These are phyloP conservation scores for Achlya hypogyna DNA, from an alignment of 352 stramenopile species.

Conservation along the genomic window DNA sequence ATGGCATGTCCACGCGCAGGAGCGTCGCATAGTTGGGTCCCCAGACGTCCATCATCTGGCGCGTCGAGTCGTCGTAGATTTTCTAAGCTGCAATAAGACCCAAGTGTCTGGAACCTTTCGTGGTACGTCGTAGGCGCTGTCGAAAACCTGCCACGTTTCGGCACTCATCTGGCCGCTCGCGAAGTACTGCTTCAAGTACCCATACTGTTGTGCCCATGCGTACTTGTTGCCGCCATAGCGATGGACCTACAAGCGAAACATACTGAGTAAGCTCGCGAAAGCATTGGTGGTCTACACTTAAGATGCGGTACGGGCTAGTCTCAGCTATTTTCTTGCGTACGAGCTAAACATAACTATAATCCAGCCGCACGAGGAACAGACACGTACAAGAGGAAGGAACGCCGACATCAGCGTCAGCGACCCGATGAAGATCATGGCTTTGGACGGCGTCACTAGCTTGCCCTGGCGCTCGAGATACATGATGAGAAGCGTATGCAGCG, in stretches of 20 bases:
- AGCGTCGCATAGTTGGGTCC: conserved; percentile 36
- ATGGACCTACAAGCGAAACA: conserved; percentile 30
- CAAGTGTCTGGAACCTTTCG: background rate
- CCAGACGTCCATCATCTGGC: conserved; percentile 57
- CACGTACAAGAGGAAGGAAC: conserved; percentile 22
- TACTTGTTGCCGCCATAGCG: conserved; percentile 37
- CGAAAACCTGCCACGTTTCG: conserved; percentile 40
- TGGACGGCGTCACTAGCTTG: background rate
- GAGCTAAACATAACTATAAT: conserved; percentile 1
- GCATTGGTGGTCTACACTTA: background rate
- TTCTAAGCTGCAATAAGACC: conserved; percentile 13
- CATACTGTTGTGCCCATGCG: conserved; percentile 56
- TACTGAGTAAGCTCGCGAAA: background rate
- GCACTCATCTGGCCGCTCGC: conserved; percentile 38
- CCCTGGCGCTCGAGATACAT: background rate
- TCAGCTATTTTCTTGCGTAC: background rate
- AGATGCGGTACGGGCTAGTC: conserved; percentile 6
- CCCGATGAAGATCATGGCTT: background rate
- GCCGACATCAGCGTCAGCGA: background rate
- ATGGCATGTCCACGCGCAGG: conserved; percentile 37
- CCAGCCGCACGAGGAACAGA: conserved; percentile 26
- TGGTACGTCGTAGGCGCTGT: conserved; percentile 56
- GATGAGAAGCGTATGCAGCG: background rate
- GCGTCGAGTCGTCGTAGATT: conserved; percentile 49
- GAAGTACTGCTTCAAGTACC: conserved; percentile 42